Base-by-base conservation (phyloP, 2,329 filamentous ascomycete species). In the Thermothelomyces thermophilus region DNA sequence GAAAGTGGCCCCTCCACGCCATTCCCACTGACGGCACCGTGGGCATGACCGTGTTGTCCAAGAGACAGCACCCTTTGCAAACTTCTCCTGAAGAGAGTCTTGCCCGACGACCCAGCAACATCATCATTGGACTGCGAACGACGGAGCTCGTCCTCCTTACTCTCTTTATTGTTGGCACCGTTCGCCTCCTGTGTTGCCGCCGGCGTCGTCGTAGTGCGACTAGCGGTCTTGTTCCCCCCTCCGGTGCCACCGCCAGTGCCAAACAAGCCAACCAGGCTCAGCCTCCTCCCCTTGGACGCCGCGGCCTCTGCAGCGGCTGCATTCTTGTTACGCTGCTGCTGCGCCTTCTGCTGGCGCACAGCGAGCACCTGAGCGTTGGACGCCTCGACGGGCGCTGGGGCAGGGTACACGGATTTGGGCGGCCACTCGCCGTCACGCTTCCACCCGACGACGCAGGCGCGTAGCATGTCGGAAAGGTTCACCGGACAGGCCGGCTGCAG, bases 341-440 rank as follows among this genome's bases (percentile, higher is more conserved):
- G 37, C 1, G 52, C 49, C 35, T 60, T 58, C 1, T 54, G 46
- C n/a, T 60, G 59, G 10, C 58, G 47, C 28, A 51, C 41, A 53
- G 61, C 67, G 47, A 58, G 69, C 55, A 74, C 65, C 61, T 78
- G 72, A 40, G 73, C 59, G 41, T 75, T 62, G 16, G 70, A 70
- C 0, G 74, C 14, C 14, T 16, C 66, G 1, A 39, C 30, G 11
- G 55, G 52, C 3, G 53, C 41, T 1, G 57, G 50, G 0, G 48
- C 22, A 3, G 52, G 39, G 19, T 56, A 52, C 1, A 31, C 41
- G 1, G 56, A 36, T 58, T 79, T 80, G 1, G 87, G 88, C 4
- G 91, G 90, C 91, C 91, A 97, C 66, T 95, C 88, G 14, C 90
- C 90, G 60, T 93, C 88, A 35, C 87, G 78, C 67, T 94, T 95